Percentiles rank a stretch among this genome's conserved stretches.
Evolutionary conservation across 2,329 filamentous ascomycete genomes (phyloP).

Genomic region (Diaporthe sp.): DNA sequence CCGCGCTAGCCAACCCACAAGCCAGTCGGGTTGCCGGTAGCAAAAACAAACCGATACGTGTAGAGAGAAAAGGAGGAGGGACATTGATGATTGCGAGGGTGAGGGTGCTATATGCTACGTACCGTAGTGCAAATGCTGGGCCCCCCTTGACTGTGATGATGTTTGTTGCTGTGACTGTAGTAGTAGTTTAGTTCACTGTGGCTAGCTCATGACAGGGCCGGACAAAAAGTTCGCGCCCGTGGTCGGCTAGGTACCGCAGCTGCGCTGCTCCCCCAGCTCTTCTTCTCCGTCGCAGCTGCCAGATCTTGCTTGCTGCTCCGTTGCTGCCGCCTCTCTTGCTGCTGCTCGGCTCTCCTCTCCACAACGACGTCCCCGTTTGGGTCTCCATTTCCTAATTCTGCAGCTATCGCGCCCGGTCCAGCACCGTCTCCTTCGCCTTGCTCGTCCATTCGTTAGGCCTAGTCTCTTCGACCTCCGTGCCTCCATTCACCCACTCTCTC

Average conservation of each 20-base stretch:
- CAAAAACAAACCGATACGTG: slow-evolving; percentile 1
- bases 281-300: not conserved
- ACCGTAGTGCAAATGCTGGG: too few species aligned
- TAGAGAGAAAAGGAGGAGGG: not conserved
- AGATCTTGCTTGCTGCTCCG: not conserved
- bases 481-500: slow-evolving; percentile 20
- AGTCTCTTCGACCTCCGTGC: slow-evolving; percentile 9
- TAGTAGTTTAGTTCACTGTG: not conserved
- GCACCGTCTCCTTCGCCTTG: slow-evolving; percentile 7
- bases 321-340: not conserved
- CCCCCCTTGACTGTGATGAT: slow-evolving; percentile 13
- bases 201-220: slow-evolving; percentile 11
- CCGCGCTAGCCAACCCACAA: slow-evolving; percentile 30
- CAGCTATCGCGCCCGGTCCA: not conserved
- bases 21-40: slow-evolving; percentile 27
- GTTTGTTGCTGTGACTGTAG: not conserved
- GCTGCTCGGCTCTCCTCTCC: slow-evolving; percentile 5
- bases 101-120: not conserved
- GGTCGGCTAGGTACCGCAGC: not conserved
- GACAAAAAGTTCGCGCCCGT: slow-evolving; percentile 13
- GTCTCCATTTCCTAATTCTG: slow-evolving; percentile 31
- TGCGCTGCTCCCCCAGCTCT: not conserved
- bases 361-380: slow-evolving; percentile 23
- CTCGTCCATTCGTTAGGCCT: slow-evolving; percentile 2
- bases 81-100: not conserved